phyloP scores from a whole-genome alignment of 768 basidiomycete genomes.

The Calocybe indica region DNA sequence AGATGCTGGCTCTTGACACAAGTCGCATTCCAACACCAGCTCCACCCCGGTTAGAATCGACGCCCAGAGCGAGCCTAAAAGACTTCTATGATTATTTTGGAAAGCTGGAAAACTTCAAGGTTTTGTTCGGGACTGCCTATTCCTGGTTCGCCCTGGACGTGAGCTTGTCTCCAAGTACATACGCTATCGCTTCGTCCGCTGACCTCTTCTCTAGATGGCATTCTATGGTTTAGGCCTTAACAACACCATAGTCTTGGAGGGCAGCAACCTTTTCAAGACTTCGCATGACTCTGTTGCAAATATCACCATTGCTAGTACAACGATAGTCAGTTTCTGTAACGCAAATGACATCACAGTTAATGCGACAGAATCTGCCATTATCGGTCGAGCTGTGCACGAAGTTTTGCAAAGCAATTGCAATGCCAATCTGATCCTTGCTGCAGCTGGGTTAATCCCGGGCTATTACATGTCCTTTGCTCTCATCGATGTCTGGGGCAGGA shows the following conservation, averaged over 20 bases:
- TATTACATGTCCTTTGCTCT: conserved; percentile 61
- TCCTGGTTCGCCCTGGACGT: conserved; percentile 90
- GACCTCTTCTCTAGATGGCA: conserved; percentile 47
- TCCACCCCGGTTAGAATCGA: conserved; percentile 8
- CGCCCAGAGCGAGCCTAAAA: conserved; percentile 59
- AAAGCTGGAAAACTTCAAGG: conserved; percentile 72
- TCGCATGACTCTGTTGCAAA: not conserved
- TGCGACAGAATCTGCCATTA: conserved; percentile 8
- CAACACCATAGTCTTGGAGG: conserved; percentile 64
- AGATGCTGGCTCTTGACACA: conserved; percentile 8
- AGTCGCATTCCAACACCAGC: no score
- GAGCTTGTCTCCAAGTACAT: conserved; percentile 15
- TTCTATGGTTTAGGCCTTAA: conserved; percentile 90
- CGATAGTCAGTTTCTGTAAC: no score
- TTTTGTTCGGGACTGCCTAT: conserved; percentile 72
- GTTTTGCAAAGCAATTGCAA: conserved; percentile 60
- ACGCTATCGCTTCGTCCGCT: not conserved
- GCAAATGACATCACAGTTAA: no score
- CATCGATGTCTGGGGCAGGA: conserved; percentile 78
- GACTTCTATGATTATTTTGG: conserved; percentile 71
- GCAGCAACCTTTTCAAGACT: conserved; percentile 67
- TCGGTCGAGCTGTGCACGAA: conserved; percentile 40
- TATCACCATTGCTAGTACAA: no score
- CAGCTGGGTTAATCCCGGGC: conserved; percentile 78
- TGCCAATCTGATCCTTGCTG: conserved; percentile 73